Base-by-base conservation (phyloP, 2,329 filamentous ascomycete species). In the Nigrograna mackinnonii region DNA sequence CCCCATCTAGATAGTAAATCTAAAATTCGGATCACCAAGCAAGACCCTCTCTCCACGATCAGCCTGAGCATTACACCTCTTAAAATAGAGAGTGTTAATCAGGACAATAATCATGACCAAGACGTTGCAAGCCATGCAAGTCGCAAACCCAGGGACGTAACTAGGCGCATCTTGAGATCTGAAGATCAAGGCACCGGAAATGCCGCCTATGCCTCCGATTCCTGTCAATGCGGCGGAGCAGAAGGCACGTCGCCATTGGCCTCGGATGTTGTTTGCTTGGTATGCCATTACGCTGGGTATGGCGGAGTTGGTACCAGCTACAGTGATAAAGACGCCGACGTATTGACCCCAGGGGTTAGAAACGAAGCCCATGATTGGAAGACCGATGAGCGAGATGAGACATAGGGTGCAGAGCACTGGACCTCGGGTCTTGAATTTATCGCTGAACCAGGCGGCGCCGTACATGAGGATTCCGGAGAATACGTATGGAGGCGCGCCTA, bases 321-420 rank as follows among this genome's bases (percentile, higher is more conserved):
- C 49, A 6, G 55, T 57, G 6, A 64, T 46, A 40, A 60, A 64
- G 2, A 45, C 39, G 26, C 60, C 57, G 31, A 61, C 59, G 47
- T 64, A 64, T 12, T 57, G 43, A 6, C 43, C 56, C 14, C 48
- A 52, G 19, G 55, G 47, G 38, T 55, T 58, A 3, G 34, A 22
- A 1, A 43, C 44, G 33, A 59, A 63, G 7, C 54, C 60, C 14
- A 58, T 54, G 28, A 63, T 48, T 41, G 60, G 54, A 1, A 63
- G 47, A 1, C 60, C 60, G 17, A 56, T 39, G 2, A 58, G 49
- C 13, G 49, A 44, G 13, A 63, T 43, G 3, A 55, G 4, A 6
- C 45, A 50, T 17, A 60, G 57, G 7, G 38, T 28, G 5, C 52
- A 52, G 22, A 63, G 57, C 13, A 60, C 35, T 6, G 60, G 60